A percentile compares a stretch with the other conserved stretches of the same genome.
Evolutionary conservation across 1,139 yeast genomes (phyloP).

Genomic region (Taphrina confusa): DNA sequence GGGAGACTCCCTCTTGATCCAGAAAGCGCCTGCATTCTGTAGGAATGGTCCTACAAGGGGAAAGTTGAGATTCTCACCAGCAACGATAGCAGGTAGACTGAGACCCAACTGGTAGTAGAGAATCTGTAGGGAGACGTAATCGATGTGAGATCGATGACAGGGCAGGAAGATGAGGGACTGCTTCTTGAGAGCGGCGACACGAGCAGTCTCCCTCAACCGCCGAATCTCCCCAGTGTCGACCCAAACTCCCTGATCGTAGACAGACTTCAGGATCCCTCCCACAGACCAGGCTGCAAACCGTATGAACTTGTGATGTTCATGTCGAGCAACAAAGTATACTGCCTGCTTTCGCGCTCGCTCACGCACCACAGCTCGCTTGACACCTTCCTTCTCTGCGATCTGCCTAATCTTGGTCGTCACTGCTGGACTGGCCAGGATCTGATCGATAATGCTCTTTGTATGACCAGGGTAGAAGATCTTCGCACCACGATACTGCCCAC

Average conservation of each 20-base stretch:
- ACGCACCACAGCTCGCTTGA: constrained; percentile 44
- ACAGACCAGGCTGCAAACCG: constrained; percentile 48
- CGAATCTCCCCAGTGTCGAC: constrained; percentile 47
- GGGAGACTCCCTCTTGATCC: constrained; percentile 49
- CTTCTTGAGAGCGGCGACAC: constrained; percentile 46
- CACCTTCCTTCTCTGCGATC: constrained; percentile 45
- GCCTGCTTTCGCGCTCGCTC: constrained; percentile 44
- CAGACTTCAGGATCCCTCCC: constrained; percentile 49
- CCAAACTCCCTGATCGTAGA: constrained; percentile 52
- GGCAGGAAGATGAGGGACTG: constrained; percentile 51
- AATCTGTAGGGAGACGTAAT: constrained; percentile 63
- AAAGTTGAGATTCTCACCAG: constrained; percentile 69
- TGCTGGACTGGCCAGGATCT: constrained; percentile 45
- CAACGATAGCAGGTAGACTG: constrained; percentile 62
- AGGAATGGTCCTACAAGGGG: constrained; percentile 57
- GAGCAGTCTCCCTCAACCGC: constrained; percentile 46
- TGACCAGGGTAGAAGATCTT: constrained; percentile 47
- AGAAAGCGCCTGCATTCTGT: constrained; percentile 51
- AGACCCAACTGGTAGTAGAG: constrained; percentile 60
- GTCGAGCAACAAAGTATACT: constrained; percentile 47
- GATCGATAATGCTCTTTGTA: constrained; percentile 44
- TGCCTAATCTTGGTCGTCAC: constrained; percentile 44
- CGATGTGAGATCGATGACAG: constrained; percentile 66
- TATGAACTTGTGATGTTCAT: constrained; percentile 45
- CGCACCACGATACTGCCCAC: constrained; percentile 45